Percentiles rank a stretch among this genome's conserved stretches.
Evolutionary conservation across 257 asterid species (phyloP).

Genomic region (Solanum chaucha): DNA sequence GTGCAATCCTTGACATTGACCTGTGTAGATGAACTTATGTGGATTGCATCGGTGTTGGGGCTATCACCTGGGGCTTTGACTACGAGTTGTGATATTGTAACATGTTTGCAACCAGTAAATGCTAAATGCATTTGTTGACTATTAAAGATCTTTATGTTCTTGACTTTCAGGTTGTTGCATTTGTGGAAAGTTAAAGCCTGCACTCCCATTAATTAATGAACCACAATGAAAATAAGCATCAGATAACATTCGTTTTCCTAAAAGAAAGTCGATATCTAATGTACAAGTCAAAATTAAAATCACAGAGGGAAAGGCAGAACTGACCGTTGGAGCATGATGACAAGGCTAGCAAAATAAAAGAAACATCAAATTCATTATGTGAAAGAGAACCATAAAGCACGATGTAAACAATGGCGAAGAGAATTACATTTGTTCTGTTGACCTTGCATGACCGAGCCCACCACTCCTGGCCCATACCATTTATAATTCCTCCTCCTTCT

Average conservation of each 20-base stretch:
- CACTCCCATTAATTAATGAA: not conserved
- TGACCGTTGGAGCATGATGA: conserved; percentile 60
- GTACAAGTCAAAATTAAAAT: not conserved
- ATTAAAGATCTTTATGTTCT: conserved; percentile 29
- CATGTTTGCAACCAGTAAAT: conserved; percentile 33
- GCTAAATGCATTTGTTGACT: conserved; percentile 76
- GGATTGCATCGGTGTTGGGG: conserved; percentile 93
- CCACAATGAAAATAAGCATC: not conserved
- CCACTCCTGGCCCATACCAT: conserved; percentile 77
- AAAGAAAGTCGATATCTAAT: not conserved
- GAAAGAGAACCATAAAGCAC: not conserved
- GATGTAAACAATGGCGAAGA: not conserved
- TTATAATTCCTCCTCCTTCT: conserved; percentile 64
- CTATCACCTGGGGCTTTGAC: conserved; percentile 61
- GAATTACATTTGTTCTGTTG: conserved; percentile 51
- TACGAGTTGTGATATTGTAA: conserved; percentile 33
- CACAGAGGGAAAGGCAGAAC: conserved; percentile 12
- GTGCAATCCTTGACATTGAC: conserved; percentile 37
- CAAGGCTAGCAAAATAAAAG: conserved; percentile 62
- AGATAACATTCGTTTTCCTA: not conserved
- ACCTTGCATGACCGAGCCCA: conserved; percentile 92
- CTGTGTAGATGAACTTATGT: conserved; percentile 53
- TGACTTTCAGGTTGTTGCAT: conserved; percentile 59
- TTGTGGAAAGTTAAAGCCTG: conserved; percentile 84
- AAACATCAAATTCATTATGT: not conserved